Conservation (phyloP, 805 yeast genomes). For the Ogataea trehalophila region DNA sequence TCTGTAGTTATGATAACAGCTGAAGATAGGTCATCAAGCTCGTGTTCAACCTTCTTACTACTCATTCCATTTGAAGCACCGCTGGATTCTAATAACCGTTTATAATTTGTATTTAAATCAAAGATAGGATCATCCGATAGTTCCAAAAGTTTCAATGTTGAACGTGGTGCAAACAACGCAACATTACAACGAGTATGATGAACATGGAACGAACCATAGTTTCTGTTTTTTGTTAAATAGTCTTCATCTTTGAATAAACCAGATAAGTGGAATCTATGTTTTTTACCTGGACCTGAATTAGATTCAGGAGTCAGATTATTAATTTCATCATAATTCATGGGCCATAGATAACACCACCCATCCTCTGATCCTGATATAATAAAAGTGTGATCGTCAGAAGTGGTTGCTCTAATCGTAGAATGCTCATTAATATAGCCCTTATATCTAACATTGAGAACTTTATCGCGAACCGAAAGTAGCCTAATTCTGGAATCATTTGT, state of each 20-base stretch:
- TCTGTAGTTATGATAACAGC: conserved; percentile 73
- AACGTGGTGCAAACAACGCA: conserved; percentile 73
- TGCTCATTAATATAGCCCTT: conserved; percentile 70
- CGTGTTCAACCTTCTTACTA: conserved; percentile 5
- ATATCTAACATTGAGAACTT: conserved; percentile 57
- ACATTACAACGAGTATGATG: conserved; percentile 70
- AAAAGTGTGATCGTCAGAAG: conserved; percentile 51
- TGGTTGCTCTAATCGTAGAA: conserved; percentile 65
- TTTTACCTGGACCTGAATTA: conserved; percentile 18
- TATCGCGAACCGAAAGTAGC: conserved; percentile 50
- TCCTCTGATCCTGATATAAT: conserved; percentile 83
- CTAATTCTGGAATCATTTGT: conserved; percentile 81
- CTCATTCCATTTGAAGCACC: too few species aligned
- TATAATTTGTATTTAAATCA: conserved; percentile 40
- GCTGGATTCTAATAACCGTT: conserved; percentile 2
- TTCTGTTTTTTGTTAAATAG: conserved; percentile 45
- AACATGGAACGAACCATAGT: conserved; percentile 71
- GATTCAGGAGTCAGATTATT: background rate
- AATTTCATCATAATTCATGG: conserved; percentile 24
- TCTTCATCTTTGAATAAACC: conserved; percentile 29
- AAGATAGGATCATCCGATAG: conserved; percentile 76
- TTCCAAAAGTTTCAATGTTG: conserved; percentile 58
- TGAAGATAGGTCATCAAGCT: conserved; percentile 33
- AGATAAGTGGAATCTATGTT: conserved; percentile 32
- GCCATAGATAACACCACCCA: conserved; percentile 84